phyloP scores from a whole-genome alignment of 1,284 basidiomycete genomes.

The Ustilago vetiveriae region DNA sequence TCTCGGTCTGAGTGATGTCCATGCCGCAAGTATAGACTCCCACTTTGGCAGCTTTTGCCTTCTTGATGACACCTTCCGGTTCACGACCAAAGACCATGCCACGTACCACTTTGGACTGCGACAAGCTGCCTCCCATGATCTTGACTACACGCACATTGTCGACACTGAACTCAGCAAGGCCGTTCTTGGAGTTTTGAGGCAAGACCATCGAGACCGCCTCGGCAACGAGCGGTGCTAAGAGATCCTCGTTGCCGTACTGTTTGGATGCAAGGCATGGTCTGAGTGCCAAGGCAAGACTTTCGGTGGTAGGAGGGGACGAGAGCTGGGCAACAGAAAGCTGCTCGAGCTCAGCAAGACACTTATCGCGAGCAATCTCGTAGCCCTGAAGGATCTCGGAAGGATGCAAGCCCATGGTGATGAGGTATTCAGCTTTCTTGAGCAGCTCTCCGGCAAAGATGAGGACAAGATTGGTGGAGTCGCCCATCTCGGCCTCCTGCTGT shows the following conservation, averaged over 20 bases:
- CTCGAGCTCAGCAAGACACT: constrained; percentile 87
- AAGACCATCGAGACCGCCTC: constrained; percentile 77
- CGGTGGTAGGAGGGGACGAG: constrained; percentile 79
- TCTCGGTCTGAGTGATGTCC: constrained; percentile 96
- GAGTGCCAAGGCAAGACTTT: constrained; percentile 82
- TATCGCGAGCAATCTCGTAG: constrained; percentile 90
- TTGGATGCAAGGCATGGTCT: constrained; percentile 94
- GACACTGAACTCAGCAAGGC: constrained; percentile 70
- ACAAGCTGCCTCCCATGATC: constrained; percentile 91
- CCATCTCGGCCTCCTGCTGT: constrained; percentile 96
- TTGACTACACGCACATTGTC: constrained; percentile 99
- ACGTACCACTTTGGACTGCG: constrained; percentile 85
- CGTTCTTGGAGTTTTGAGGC: constrained; percentile 68
- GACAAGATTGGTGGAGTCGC: constrained; percentile 94
- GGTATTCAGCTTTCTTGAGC: constrained; percentile 89
- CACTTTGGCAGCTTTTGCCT: constrained; percentile 70
- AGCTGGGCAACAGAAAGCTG: constrained; percentile 70
- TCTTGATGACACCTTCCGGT: constrained; percentile 85
- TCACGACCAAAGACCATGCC: constrained; percentile 99
- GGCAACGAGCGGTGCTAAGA: constrained; percentile 83
- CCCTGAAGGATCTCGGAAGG: constrained; percentile 89
- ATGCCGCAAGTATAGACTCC: constrained; percentile 92
- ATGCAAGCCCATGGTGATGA: constrained; percentile 95
- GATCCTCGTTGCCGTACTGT: constrained; percentile 92
- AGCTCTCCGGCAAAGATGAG: constrained; percentile 95